A percentile compares a stretch with the other conserved stretches of the same genome.
Evolutionary conservation across 352 stramenopile species (phyloP).

Genomic region (Pelagophyceae sp.): DNA sequence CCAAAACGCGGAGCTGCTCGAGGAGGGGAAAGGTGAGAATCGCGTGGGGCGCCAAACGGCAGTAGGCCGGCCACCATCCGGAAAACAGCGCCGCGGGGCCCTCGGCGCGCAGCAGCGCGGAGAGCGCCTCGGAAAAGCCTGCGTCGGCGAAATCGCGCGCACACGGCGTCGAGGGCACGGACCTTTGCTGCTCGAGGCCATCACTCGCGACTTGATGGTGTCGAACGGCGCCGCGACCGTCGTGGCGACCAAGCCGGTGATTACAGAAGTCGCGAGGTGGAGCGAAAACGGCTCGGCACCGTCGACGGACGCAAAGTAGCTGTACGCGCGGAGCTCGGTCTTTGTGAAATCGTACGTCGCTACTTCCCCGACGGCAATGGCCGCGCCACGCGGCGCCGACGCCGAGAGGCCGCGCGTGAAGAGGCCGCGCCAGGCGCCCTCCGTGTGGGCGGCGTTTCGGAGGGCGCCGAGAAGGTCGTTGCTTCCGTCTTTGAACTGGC

Average conservation of each 20-base stretch:
- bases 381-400: background rate
- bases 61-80: conserved; percentile 30
- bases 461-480: background rate
- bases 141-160: too few species aligned
- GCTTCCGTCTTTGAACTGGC: background rate
- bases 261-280: background rate
- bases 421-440: background rate
- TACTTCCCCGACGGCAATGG: conserved; percentile 2
- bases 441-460: background rate
- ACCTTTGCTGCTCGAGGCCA: background rate
- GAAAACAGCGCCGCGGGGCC: conserved; percentile 31
- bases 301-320: background rate
- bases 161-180: background rate
- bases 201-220: background rate
- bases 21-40: conserved; percentile 13
- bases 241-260: conserved; percentile 1
- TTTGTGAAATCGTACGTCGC: conserved; percentile 1
- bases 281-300: background rate
- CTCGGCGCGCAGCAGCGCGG: conserved; percentile 22
- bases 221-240: conserved; percentile 3
- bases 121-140: too few species aligned
- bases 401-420: background rate
- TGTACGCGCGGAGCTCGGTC: background rate
- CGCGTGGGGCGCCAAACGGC: background rate
- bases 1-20: background rate